These are phyloP conservation scores for Xylaria sp. DNA, from an alignment of 2,329 filamentous ascomycete genomes.

Conservation along the genomic window DNA sequence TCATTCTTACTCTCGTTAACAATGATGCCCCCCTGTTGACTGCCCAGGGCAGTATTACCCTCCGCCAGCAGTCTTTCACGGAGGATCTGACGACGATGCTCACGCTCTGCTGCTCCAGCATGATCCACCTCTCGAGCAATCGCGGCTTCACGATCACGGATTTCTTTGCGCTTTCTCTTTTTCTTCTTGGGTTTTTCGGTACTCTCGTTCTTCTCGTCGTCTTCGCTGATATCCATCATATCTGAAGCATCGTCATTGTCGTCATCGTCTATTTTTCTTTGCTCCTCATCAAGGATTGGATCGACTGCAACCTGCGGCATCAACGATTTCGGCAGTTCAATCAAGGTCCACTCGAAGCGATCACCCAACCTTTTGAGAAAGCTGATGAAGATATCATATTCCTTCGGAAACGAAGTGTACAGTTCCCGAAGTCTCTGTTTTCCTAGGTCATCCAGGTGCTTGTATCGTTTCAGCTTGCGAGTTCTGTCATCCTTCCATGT, in stretches of 20 bases:
- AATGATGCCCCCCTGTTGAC: constrained; percentile 46
- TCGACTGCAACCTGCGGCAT: neutral
- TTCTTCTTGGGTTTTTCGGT: constrained; percentile 41
- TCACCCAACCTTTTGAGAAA: constrained; percentile 26
- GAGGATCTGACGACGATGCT: constrained; percentile 45
- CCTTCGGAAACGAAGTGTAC: neutral
- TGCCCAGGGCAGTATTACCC: constrained; percentile 35
- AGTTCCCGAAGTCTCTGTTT: constrained; percentile 15
- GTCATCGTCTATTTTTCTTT: neutral
- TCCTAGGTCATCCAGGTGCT: constrained; percentile 14
- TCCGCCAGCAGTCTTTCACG: constrained; percentile 39
- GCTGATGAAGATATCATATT: constrained; percentile 18
- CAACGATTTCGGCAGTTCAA: neutral
- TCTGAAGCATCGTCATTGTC: constrained; percentile 5
- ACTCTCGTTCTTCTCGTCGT: constrained; percentile 43
- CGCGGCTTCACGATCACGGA: constrained; percentile 46
- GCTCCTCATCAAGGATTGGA: neutral
- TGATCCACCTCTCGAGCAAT: constrained; percentile 52
- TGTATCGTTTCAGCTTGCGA: constrained; percentile 18
- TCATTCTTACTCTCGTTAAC: constrained; percentile 63
- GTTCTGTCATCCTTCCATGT: constrained; percentile 15
- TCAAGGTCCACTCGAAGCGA: constrained; percentile 26
- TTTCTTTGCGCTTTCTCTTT: constrained; percentile 38
- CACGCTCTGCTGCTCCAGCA: constrained; percentile 49
- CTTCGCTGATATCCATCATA: constrained; percentile 16